These are phyloP conservation scores for Fusarium pseudocircinatum DNA, from an alignment of 2,329 filamentous ascomycete species.

Conservation along the genomic window DNA sequence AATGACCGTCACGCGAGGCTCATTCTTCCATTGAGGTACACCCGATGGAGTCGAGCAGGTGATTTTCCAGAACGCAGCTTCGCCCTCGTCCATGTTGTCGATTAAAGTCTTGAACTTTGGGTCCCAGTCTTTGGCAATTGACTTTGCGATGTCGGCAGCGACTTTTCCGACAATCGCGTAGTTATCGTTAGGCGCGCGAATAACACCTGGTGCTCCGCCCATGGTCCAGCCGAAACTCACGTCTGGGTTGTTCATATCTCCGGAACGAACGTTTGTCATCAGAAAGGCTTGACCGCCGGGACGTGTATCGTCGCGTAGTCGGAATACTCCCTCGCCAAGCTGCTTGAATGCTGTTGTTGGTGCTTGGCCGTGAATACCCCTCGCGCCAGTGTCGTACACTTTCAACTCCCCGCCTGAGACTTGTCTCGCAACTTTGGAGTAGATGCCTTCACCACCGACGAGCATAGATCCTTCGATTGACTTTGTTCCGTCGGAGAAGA, in stretches of 20 bases:
- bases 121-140: conserved; percentile 64
- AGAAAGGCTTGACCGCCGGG: conserved; percentile 59
- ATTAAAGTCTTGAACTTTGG: conserved; percentile 65
- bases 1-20: conserved; percentile 66
- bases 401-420: conserved; percentile 66
- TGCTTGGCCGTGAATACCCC: conserved; percentile 73
- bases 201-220: conserved; percentile 65
- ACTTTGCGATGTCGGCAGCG: conserved; percentile 67
- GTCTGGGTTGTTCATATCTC: conserved; percentile 66
- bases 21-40: conserved; percentile 68
- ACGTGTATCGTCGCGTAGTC: conserved; percentile 59
- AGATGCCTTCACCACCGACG: conserved; percentile 70
- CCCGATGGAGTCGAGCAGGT: conserved; percentile 69
- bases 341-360: conserved; percentile 68
- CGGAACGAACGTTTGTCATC: conserved; percentile 71
- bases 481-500: conserved; percentile 69
- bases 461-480: conserved; percentile 68
- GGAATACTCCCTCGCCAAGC: conserved; percentile 71
- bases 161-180: conserved; percentile 65
- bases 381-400: conserved; percentile 69
- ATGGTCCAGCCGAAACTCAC: conserved; percentile 72
- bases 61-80: conserved; percentile 74
- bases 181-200: conserved; percentile 67
- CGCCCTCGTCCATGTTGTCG: conserved; percentile 63
- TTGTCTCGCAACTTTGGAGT: conserved; percentile 68